Evolutionary conservation across 441 rosid species (phyloP), one percentile per base, ranked within the genome.

Genomic region (Gossypium gossypioides): DNA sequence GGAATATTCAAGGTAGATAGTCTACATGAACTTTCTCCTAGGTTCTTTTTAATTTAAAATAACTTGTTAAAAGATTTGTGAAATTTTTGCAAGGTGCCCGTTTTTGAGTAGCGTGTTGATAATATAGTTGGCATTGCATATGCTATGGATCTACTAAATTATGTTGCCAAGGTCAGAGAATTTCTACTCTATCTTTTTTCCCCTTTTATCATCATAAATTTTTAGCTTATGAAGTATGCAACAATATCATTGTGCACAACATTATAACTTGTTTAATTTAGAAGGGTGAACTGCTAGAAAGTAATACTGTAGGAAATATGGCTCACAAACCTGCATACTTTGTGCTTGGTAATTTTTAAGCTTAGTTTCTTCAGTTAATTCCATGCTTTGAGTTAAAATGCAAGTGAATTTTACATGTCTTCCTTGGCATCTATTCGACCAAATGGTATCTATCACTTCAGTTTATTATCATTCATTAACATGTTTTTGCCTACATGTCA

Each of bases 301-400:
- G 86, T 83, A 91, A 92, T 32, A 78, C 81, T 25, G 96, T 91
- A 69, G 93, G 92, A 71, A 91, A 86, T 74, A 87, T 91, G 98
- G 96, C 99, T 83, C 98, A 95, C 74, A 95, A 93, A 78, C 99
- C 99, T 74, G 96, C 98, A 40, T 92, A 87, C 81, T 95, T 92
- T 40, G 96, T 95, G 57, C 99, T 96, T 4, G 98, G 99, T 92
- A 92, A 85, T 69, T 34, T 60, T 76, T 51, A 40, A 42, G 40
- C 58, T 67, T 22, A 10, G 2, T 6, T 59, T 72, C 73, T 67
- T 12, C 15, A 27, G 21, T 69, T 75, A 9, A 29, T 29, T 9
- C 8, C 13, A 22, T 42, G 9, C 40, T 77, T 62, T 51, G n/a
- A 5, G 51, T 61, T 54, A 7, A 21, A 32, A 7, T 71, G 51